Conservation (phyloP, 83 land plant species). For the Thuja plicata region DNA sequence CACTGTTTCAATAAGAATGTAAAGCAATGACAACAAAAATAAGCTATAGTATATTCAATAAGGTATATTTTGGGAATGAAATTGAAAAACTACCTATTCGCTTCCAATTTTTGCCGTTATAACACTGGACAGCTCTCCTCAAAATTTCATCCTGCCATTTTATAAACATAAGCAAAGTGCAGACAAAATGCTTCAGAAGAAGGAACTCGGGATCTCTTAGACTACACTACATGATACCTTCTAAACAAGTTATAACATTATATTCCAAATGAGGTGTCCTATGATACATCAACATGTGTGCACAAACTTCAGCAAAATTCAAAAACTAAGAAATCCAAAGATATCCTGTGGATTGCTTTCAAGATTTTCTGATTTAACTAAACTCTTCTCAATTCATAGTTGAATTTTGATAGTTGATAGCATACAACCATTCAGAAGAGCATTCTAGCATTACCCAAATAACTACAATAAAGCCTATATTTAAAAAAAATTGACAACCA, state of each 20-base stretch:
- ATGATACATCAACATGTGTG: neutral
- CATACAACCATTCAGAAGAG: neutral
- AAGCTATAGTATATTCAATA: neutral
- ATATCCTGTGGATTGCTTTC: neutral
- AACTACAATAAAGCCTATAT: neutral
- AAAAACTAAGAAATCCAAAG: neutral
- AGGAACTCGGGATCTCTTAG: neutral
- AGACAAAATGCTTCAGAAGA: neutral
- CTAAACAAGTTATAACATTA: neutral
- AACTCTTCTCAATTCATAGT: neutral
- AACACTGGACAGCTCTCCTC: slow-evolving; percentile 59
- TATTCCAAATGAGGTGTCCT: neutral
- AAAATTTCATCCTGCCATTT: slow-evolving; percentile 48
- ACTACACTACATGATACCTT: slow-evolving; percentile 8
- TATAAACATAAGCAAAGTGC: neutral
- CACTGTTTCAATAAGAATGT: neutral
- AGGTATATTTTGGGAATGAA: neutral
- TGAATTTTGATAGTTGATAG: neutral
- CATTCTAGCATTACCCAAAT: neutral
- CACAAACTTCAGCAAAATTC: neutral
- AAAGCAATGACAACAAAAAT: neutral
- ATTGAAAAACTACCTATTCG: slow-evolving; percentile 33
- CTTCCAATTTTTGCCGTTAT: slow-evolving; percentile 61
- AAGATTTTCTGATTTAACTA: neutral
- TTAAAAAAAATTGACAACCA: neutral